Percentiles rank a stretch among this genome's conserved stretches.
phyloP scores from a whole-genome alignment of 768 basidiomycete genomes.

The Pisolithus sp. region DNA sequence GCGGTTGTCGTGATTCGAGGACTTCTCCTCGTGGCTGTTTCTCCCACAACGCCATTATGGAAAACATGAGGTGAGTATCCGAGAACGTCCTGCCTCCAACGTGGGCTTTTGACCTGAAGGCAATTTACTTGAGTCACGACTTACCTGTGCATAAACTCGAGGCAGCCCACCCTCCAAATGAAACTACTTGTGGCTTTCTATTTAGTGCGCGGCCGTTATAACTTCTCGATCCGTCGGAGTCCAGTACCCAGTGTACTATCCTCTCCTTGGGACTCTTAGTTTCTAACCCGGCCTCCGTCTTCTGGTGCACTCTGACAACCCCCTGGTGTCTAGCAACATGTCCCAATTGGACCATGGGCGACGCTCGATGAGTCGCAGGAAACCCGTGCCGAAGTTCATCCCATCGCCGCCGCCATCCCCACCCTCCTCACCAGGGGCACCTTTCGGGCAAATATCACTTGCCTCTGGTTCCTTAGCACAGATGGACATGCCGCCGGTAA shows the following conservation, averaged over 20 bases:
- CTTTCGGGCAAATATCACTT: constrained; percentile 28
- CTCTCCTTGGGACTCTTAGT: constrained; percentile 13
- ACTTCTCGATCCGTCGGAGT: constrained; percentile 15
- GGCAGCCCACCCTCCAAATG: constrained; percentile 28
- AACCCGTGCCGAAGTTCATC: constrained; percentile 62
- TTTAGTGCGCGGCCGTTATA: constrained; percentile 24
- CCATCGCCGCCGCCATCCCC: constrained; percentile 52
- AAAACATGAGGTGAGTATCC: constrained; percentile 33
- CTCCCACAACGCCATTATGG: constrained; percentile 26
- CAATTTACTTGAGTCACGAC: constrained; percentile 25
- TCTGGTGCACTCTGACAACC: constrained; percentile 8
- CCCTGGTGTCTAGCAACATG: constrained; percentile 15
- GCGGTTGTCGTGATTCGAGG: constrained; percentile 28
- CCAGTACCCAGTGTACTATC: constrained; percentile 18
- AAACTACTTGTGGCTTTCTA: constrained; percentile 16
- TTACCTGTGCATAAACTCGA: constrained; percentile 26
- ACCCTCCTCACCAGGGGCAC: constrained; percentile 29
- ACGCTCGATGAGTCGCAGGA: constrained; percentile 55
- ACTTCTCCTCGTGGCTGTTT: constrained; percentile 26
- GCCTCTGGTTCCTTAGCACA: constrained; percentile 14
- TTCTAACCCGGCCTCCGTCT: constrained; percentile 7
- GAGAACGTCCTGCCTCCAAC: constrained; percentile 26
- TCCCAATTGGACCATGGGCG: constrained; percentile 23
- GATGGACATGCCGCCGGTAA: constrained; percentile 27
- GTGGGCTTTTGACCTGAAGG: constrained; percentile 31